Evolutionary conservation across 129 eudicot genomes (phyloP).

Genomic region (Flaveria sonorensis): DNA sequence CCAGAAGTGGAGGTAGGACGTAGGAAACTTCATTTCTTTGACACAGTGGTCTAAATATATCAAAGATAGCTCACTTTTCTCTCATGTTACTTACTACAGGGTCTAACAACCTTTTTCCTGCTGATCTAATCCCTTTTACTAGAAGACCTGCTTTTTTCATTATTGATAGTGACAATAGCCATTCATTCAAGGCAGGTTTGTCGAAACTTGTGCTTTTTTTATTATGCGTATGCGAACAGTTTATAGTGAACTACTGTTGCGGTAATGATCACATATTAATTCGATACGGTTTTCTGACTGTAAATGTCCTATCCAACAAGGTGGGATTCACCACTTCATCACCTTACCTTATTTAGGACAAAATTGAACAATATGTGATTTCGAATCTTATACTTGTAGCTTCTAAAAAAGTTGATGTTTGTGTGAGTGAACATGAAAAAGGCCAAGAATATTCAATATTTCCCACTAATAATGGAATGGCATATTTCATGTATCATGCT

Average conservation of each 20-base stretch:
- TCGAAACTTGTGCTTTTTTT: slow-evolving; percentile 46
- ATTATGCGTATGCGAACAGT: not conserved
- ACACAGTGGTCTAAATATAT: slow-evolving; percentile 11
- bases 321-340: slow-evolving; percentile 6
- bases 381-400: not conserved
- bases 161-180: slow-evolving; percentile 95
- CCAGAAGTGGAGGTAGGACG: slow-evolving; percentile 74
- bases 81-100: slow-evolving; percentile 61
- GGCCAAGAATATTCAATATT: not conserved
- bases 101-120: slow-evolving; percentile 73
- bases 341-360: not conserved
- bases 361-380: not conserved
- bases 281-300: not conserved
- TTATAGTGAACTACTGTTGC: slow-evolving; percentile 1
- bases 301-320: not conserved
- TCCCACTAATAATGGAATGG: not conserved
- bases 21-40: slow-evolving; percentile 18
- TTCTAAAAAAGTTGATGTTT: not conserved
- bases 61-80: not conserved
- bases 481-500: not conserved
- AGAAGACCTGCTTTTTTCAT: slow-evolving; percentile 87
- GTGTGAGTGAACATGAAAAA: not conserved
- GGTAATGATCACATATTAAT: not conserved
- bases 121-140: slow-evolving; percentile 86
- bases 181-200: slow-evolving; percentile 99